Base-by-base conservation (phyloP, 2,329 filamentous ascomycete species). In the Colletotrichum sidae region DNA sequence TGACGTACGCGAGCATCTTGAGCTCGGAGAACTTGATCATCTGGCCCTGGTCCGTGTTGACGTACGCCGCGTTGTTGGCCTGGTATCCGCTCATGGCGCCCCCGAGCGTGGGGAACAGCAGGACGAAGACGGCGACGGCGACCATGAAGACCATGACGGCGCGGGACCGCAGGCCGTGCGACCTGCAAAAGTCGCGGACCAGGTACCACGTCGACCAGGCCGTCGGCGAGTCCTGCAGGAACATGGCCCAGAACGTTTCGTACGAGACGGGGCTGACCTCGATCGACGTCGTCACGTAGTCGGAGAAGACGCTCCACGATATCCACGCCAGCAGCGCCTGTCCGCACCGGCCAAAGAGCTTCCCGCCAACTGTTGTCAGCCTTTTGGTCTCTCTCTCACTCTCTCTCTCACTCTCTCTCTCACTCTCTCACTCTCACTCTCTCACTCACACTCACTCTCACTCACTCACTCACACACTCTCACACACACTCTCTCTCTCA, bases 71-170 rank as follows among this genome's bases (percentile, higher is more conserved):
- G 8, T n/a, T 67, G 42, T 65, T 64, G 9, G 72, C 60, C 8
- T 68, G 62, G 49, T 76, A 76, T 15, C 74, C 73, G 0, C 72
- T 72, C 73, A 75, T 74, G 1, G 73, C 69, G 34, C 73, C 57
- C 2, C 69, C 69, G 8, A 76, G 45, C 1, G 72, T 75, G 12
- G 74, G 74, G 52, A 74, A 76, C 10, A 52, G 53, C 11, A 74
- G 51, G 5, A 72, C 38, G 38, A 75, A 75, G 17, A 71, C 3
- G 53, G 73, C 71, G 9, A 67, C 70, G 5, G 56, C 17, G 13
- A 72, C 46, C 33, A 75, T 70, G 55, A 74, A 73, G 17, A 38
- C 6, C 67, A 72, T 72, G 4, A 68, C 62, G 1, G 66, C 1
- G 45, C 54, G 71, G 3, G 74, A 74, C 11, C 55, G 62, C 9